phyloP scores from a whole-genome alignment of 2,329 filamentous ascomycete species.

The Botryotinia narcissicola region DNA sequence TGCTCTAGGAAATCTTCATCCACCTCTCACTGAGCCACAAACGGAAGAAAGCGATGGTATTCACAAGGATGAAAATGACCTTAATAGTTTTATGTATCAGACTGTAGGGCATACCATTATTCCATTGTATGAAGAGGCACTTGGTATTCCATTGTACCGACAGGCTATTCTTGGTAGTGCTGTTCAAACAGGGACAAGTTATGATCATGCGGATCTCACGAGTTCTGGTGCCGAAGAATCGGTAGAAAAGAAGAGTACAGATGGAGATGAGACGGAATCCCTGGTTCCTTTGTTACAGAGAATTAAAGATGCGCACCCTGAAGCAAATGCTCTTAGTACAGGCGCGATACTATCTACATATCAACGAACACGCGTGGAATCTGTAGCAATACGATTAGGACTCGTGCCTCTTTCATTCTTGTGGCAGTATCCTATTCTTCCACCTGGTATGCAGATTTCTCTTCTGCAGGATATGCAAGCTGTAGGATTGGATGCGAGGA shows the following conservation, averaged over 20 bases:
- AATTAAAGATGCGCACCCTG: conserved; percentile 67
- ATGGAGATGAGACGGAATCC: conserved; percentile 81
- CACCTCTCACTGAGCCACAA: conserved; percentile 39
- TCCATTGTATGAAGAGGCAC: conserved; percentile 76
- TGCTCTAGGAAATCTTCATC: conserved; percentile 86
- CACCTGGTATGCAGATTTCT: conserved; percentile 46
- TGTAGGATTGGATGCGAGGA: conserved; percentile 77
- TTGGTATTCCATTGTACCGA: conserved; percentile 81
- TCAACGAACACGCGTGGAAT: conserved; percentile 93
- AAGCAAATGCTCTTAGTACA: conserved; percentile 81
- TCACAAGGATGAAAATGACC: conserved; percentile 54
- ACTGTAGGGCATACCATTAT: conserved; percentile 88
- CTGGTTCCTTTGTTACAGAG: conserved; percentile 70
- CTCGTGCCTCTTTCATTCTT: conserved; percentile 81
- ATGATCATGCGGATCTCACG: conserved; percentile 42
- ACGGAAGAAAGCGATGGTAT: not conserved
- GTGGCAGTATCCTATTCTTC: conserved; percentile 84
- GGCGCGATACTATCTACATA: conserved; percentile 95
- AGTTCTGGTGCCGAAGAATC: conserved; percentile 25
- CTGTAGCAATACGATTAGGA: conserved; percentile 79
- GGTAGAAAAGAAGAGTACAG: not conserved
- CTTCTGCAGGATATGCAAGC: conserved; percentile 79
- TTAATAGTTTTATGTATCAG: conserved; percentile 99
- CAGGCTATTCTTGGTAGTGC: conserved; percentile 71
- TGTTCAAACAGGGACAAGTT: conserved; percentile 69